A percentile compares a stretch with the other conserved stretches of the same genome.
Conservation (phyloP, 1,284 basidiomycete genomes). For the Laetiporus sulphureus region DNA sequence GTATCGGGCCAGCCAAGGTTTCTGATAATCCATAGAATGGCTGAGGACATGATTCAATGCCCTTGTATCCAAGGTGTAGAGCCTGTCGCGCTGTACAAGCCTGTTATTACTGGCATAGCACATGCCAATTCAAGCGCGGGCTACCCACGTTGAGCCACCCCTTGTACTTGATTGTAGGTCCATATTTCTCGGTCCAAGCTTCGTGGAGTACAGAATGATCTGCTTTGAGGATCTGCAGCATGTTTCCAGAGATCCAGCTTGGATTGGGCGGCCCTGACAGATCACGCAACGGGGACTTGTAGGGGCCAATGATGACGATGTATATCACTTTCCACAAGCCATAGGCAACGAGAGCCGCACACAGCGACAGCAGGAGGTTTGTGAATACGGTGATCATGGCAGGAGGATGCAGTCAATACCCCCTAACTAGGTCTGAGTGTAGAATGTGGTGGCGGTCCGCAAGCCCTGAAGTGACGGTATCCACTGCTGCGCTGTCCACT, state of each 20-base stretch:
- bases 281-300: slow-evolving; percentile 36
- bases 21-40: slow-evolving; percentile 28
- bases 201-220: slow-evolving; percentile 38
- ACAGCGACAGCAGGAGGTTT: background rate
- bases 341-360: background rate
- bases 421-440: no score
- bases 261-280: slow-evolving; percentile 45
- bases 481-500: no score
- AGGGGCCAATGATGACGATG: slow-evolving; percentile 12
- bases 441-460: no score
- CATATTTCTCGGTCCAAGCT: slow-evolving; percentile 51
- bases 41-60: slow-evolving; percentile 33
- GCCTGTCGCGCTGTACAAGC: slow-evolving; percentile 28
- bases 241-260: slow-evolving; percentile 48
- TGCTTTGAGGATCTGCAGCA: slow-evolving; percentile 35
- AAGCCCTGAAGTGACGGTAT: no score
- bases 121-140: background rate
- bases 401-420: no score
- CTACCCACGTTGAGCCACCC: slow-evolving; percentile 41
- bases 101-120: background rate
- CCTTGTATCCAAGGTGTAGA: slow-evolving; percentile 35
- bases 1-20: slow-evolving; percentile 20
- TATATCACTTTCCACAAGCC: slow-evolving; percentile 8
- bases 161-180: slow-evolving; percentile 41
- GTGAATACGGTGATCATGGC: no score